Base-by-base conservation (phyloP, 2,329 filamentous ascomycete genomes). In the Penicillium concentricum region DNA sequence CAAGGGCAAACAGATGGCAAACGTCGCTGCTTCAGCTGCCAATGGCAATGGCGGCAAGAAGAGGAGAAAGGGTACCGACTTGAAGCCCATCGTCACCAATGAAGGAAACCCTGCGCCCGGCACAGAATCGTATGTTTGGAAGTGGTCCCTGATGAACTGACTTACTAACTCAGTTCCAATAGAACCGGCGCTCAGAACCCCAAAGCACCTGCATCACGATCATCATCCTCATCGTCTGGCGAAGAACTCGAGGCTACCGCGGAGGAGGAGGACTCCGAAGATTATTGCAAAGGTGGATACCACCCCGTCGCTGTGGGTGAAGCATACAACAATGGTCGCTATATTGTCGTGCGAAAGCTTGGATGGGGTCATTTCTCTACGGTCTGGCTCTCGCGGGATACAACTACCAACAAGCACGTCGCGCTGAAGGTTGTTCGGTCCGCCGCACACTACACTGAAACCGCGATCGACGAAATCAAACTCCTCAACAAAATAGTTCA, bases 291-390 rank as follows among this genome's bases (percentile, higher is more conserved):
- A 79, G 94, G 94, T 70, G 94, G 94, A 59, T 99, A 97, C 76
- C 94, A 99, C 73, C 94, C 94, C 3, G 94, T 99, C 48, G 84
- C 87, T 68, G 89, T 97, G 59, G 94, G 94, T 68, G 94, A 99
- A 79, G 89, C 92, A 71, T 97, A 97, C 84, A 97, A 97, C 75
- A 91, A 97, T 74, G 92, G 91, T 67, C 93, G 91, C 79, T 99
- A 99, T 78, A 94, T 92, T 16, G 87, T 97, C 57, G 90, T 97
- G 75, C 89, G 92, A 78, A 97, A 97, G 81, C 83, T 97, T 51
- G 93, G 93, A 66, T 97, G 93, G 93, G 94, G 94, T 61, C 93
- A 97, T 73, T 99, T 97, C 79, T 97, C 93, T n/a, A 99, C 93
- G 34, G 93, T 97, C 66, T 97, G 86, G 86, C 76, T 88, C 61